These are phyloP conservation scores for Avena sativa DNA, from an alignment of 176 grass and related monocot species.

Conservation along the genomic window DNA sequence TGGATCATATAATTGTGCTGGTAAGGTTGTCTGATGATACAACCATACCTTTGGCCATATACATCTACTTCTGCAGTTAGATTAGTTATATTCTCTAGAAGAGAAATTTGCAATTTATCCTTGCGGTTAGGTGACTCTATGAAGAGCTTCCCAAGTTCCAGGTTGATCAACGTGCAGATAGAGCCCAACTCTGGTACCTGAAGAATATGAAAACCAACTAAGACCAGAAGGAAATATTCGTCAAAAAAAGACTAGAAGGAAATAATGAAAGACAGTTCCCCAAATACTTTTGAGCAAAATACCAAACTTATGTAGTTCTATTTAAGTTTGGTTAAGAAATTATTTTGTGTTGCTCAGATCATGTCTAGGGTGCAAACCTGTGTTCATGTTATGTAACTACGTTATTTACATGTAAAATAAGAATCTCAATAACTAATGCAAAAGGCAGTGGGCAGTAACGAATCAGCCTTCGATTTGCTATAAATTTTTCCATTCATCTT, in stretches of 20 bases:
- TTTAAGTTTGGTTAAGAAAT: not conserved
- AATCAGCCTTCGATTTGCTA: not conserved
- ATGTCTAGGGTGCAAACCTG: not conserved
- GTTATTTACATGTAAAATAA: not conserved
- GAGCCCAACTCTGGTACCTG: slow-evolving; percentile 88
- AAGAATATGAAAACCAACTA: slow-evolving; percentile 29
- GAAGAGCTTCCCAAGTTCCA: slow-evolving; percentile 62
- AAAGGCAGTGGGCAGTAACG: not conserved
- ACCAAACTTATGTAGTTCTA: not conserved
- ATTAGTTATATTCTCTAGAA: slow-evolving; percentile 55
- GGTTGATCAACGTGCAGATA: slow-evolving; percentile 72
- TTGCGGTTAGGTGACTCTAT: slow-evolving; percentile 66
- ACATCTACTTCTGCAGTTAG: slow-evolving; percentile 72
- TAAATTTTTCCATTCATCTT: not conserved
- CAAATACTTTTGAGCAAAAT: slow-evolving; percentile 1
- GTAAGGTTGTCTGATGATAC: not conserved
- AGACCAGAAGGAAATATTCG: not conserved
- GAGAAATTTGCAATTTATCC: slow-evolving; percentile 78
- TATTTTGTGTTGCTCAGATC: not conserved
- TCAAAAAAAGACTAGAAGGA: not conserved
- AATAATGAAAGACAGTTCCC: not conserved
- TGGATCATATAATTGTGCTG: not conserved
- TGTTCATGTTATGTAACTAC: slow-evolving; percentile 25
- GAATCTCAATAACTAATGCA: not conserved
- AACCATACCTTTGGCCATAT: slow-evolving; percentile 78